Conservation (phyloP, 2,329 filamentous ascomycete species). For the Apiospora saccharicola region DNA sequence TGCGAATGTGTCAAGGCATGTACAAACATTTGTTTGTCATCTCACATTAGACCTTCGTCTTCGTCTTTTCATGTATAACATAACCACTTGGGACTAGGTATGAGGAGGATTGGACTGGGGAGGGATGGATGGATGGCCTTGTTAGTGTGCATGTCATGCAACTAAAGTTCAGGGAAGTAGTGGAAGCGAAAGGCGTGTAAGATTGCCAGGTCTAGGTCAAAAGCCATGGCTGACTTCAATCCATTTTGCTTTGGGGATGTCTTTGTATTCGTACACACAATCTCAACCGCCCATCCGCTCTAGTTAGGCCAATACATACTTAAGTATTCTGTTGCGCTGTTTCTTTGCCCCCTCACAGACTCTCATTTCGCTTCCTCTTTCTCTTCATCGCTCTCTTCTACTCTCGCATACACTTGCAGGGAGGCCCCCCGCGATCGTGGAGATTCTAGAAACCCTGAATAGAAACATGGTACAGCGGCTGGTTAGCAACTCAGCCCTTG, state of each 20-base stretch:
- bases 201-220: constrained; percentile 7
- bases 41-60: background rate
- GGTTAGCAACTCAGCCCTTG: background rate
- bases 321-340: background rate
- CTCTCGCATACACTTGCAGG: constrained; percentile 17
- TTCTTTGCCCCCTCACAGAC: background rate
- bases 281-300: background rate
- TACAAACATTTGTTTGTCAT: background rate
- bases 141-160: constrained; percentile 13
- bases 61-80: background rate
- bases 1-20: background rate
- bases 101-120: background rate
- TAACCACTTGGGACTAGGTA: constrained; percentile 10
- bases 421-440: background rate
- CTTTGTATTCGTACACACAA: constrained; percentile 13
- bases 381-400: background rate
- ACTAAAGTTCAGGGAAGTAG: background rate
- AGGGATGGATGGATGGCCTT: background rate
- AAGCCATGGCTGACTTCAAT: constrained; percentile 11
- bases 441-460: constrained; percentile 12
- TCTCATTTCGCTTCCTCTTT: background rate
- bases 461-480: constrained; percentile 3
- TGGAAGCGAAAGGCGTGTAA: constrained; percentile 11
- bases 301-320: constrained; percentile 10
- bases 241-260: constrained; percentile 9